Conservation (phyloP, 371 early-diverging fungal genomes). For the Capniomyces stellatus region DNA sequence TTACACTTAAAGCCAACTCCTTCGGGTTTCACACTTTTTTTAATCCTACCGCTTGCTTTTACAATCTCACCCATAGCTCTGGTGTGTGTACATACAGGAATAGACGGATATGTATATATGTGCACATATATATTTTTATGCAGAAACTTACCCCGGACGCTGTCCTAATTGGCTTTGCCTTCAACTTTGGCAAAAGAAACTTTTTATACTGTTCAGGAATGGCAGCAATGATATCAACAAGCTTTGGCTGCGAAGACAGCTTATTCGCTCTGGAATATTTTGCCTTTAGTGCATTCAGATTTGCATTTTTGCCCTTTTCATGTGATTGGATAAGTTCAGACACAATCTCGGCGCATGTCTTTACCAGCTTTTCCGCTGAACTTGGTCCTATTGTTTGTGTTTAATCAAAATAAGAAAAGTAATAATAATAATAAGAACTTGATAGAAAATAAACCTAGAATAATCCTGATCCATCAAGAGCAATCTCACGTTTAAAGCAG, state of each 20-base stretch:
- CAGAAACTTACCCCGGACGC: constrained; percentile 91
- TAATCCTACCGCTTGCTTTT: no score
- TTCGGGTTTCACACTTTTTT: no score
- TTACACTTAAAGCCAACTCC: no score
- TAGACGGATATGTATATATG: no score
- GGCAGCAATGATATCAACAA: constrained; percentile 98
- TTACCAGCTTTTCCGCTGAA: constrained; percentile 50
- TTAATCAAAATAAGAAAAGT: not conserved
- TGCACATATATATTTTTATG: no score
- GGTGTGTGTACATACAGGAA: no score
- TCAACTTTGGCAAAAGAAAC: constrained; percentile 67
- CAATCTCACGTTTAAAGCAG: no score
- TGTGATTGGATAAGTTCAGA: constrained; percentile 61
- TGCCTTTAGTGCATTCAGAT: constrained; percentile 71
- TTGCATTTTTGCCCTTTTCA: constrained; percentile 53
- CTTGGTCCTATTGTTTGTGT: constrained; percentile 3
- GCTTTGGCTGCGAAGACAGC: constrained; percentile 73
- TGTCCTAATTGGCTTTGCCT: constrained; percentile 97
- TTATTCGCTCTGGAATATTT: constrained; percentile 58
- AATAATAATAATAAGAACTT: not conserved
- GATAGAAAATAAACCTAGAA: not conserved
- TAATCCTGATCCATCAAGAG: not conserved
- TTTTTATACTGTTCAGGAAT: constrained; percentile 90
- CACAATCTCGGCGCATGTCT: constrained; percentile 78
- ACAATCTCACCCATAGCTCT: no score